Conservation (phyloP, 129 eudicot species). For the Lactuca saligna region DNA sequence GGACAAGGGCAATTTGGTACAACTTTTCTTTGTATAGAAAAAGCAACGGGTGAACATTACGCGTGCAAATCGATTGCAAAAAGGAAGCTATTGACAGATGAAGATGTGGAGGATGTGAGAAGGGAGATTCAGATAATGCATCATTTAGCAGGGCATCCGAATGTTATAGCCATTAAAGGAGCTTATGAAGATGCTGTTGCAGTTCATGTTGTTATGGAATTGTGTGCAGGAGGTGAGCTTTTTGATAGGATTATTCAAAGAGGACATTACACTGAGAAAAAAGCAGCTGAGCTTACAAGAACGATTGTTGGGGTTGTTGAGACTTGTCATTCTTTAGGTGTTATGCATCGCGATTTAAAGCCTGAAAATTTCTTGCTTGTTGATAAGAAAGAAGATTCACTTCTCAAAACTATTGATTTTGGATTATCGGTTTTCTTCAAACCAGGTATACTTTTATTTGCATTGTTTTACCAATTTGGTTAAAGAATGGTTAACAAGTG, state of each 20-base stretch:
- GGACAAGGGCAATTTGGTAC: conserved; percentile 96
- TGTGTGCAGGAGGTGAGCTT: conserved; percentile 94
- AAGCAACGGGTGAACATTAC: conserved; percentile 56
- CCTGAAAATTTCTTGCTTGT: conserved; percentile 93
- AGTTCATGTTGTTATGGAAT: conserved; percentile 91
- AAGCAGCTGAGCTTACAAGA: conserved; percentile 89
- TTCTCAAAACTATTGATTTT: conserved; percentile 87
- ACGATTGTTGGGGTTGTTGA: conserved; percentile 92
- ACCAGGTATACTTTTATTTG: no score
- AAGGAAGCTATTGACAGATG: conserved; percentile 80
- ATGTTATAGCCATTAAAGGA: conserved; percentile 86
- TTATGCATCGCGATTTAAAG: conserved; percentile 91
- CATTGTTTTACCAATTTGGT: background rate
- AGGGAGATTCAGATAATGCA: conserved; percentile 98
- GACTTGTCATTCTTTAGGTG: conserved; percentile 88
- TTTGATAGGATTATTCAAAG: conserved; percentile 89
- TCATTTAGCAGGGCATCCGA: conserved; percentile 84
- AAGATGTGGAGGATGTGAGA: conserved; percentile 95
- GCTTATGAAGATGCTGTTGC: conserved; percentile 94
- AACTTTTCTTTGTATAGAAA: conserved; percentile 76
- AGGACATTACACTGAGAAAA: conserved; percentile 88
- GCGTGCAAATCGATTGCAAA: conserved; percentile 97
- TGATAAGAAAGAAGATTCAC: conserved; percentile 84
- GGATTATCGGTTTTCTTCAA: conserved; percentile 87
- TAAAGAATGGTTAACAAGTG: background rate